Base-by-base conservation (phyloP, 768 basidiomycete species). In the Xerocomus brunneocitrinus region DNA sequence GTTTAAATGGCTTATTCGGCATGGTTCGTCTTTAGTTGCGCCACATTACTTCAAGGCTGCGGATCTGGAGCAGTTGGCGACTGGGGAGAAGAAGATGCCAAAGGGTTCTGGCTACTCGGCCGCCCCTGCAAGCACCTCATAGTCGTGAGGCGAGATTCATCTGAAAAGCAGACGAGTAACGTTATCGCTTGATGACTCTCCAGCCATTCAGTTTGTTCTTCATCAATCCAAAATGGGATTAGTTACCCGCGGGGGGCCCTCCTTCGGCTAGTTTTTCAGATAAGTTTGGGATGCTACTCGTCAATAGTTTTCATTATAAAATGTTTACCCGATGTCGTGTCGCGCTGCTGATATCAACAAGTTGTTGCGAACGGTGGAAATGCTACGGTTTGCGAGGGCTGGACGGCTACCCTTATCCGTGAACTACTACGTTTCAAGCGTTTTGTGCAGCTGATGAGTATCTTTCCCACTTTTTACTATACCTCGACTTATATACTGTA, bases 11-110 rank as follows among this genome's bases (percentile, higher is more conserved):
- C 47, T 55, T 22, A 58, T 44, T 41, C 27, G 53, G 52, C 41
- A 24, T 52, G 13, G 5, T 50, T 27, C 16, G 38, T 46, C 27
- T 50, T 1, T 62, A 93, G 93, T 98, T 22, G 95, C 95, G 2
- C 95, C 95, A 0, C 95, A 98, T 67, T 98, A 93, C 67, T 98
- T 95, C 81, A 95, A 91, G 67, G 77, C 79, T 7, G 85, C 89
- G 1, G 89, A 91, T 62, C 70, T 91, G 43, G 89, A 92, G 60
- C 86, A 91, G 63, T 68, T 91, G 36, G 80, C 87, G 0, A 79
- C 79, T 14, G 87, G 90, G 16, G 89, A 91, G 55, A 92, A 88
- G 73, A 97, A 95, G 73, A 91, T 95, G 91, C 93, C 93, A 30
- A 95, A 94, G 62, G 76, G 75, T n/a, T 71, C 76, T 38, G 80